Evolutionary conservation across 805 yeast genomes (phyloP).

Genomic region (Zygosaccharomyces siamensis): DNA sequence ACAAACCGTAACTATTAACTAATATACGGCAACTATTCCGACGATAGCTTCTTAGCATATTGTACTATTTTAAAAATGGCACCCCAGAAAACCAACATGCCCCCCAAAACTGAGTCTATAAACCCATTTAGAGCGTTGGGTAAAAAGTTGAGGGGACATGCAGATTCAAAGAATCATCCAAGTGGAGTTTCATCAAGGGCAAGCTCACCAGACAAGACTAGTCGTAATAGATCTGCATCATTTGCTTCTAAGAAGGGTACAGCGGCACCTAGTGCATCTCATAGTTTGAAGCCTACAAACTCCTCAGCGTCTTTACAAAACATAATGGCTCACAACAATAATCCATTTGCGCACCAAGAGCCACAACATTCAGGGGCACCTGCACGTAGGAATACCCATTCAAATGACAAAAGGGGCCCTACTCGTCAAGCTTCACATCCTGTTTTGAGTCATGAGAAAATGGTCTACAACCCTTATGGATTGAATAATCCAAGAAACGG

Average conservation of each 20-base stretch:
- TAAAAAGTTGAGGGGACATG: constrained; percentile 11
- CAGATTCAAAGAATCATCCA: constrained; percentile 6
- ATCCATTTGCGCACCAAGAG: constrained; percentile 23
- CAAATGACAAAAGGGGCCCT: not conserved
- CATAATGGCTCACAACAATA: constrained; percentile 28
- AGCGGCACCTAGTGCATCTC: constrained; percentile 7
- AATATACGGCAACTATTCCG: not conserved
- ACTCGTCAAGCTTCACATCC: constrained; percentile 11
- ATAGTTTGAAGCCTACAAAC: constrained; percentile 12
- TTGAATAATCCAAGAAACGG: constrained; percentile 15
- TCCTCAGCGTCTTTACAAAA: constrained; percentile 27
- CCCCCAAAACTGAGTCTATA: constrained; percentile 12
- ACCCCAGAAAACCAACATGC: not conserved
- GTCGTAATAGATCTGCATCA: constrained; percentile 25
- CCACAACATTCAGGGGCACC: not conserved
- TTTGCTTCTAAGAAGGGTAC: constrained; percentile 19
- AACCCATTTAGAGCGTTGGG: constrained; percentile 19
- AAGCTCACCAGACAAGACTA: constrained; percentile 10
- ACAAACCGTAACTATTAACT: not conserved
- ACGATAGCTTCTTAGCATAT: not conserved
- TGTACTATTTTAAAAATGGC: not conserved
- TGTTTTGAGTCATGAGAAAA: constrained; percentile 33
- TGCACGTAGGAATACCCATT: not conserved
- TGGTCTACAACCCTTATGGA: constrained; percentile 66
- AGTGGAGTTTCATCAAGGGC: constrained; percentile 8